Evolutionary conservation across 2,329 filamentous ascomycete genomes (phyloP).

Genomic region (Fusarium metavorans): DNA sequence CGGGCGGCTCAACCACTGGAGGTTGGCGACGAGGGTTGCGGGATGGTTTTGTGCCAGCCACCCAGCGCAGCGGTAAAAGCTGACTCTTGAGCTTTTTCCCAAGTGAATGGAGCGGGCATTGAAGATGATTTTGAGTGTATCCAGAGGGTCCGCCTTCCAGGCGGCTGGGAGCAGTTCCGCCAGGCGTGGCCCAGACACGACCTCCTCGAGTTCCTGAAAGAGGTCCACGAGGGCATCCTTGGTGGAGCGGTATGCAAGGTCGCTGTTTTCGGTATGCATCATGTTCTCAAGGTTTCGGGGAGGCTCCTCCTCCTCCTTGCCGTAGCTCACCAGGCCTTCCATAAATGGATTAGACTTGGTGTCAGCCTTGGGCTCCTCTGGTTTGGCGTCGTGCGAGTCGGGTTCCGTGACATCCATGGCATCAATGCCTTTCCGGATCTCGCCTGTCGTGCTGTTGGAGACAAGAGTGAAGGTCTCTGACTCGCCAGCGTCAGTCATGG

Average conservation of each 20-base stretch:
- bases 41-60: conserved; percentile 69
- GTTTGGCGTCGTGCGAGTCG: not conserved
- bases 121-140: conserved; percentile 70
- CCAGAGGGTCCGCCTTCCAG: conserved; percentile 61
- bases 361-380: not conserved
- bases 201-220: conserved; percentile 63
- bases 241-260: conserved; percentile 61
- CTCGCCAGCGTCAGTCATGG: conserved; percentile 27
- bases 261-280: conserved; percentile 65
- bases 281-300: conserved; percentile 52
- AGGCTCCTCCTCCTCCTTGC: conserved; percentile 16
- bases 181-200: conserved; percentile 52
- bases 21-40: conserved; percentile 63
- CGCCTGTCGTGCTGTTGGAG: conserved; percentile 42
- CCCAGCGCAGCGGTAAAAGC: conserved; percentile 65
- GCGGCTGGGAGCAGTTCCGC: conserved; percentile 58
- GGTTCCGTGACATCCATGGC: conserved; percentile 22
- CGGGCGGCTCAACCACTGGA: conserved; percentile 67
- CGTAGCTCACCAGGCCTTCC: conserved; percentile 46
- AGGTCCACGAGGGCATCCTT: conserved; percentile 62
- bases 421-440: conserved; percentile 35
- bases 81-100: conserved; percentile 62
- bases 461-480: conserved; percentile 46
- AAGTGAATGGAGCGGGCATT: conserved; percentile 71
- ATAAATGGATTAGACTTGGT: conserved; percentile 49